Evolutionary conservation across 2,329 filamentous ascomycete species (phyloP).

Genomic region (Parastagonospora nodorum): DNA sequence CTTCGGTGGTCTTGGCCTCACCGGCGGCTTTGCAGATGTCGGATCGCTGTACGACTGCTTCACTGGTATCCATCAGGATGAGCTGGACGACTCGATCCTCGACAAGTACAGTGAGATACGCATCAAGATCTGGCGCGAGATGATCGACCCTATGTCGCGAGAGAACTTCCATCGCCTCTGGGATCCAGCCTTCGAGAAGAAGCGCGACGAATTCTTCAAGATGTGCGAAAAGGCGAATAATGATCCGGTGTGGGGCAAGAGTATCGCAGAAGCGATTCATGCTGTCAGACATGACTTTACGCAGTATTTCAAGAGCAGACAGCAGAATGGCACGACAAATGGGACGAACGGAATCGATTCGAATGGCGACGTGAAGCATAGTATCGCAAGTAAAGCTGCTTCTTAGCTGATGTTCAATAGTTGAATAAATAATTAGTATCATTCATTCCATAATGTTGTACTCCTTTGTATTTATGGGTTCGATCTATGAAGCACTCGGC

Average conservation of each 20-base stretch:
- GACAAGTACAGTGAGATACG: constrained; percentile 43
- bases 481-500: too few species aligned
- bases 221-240: constrained; percentile 36
- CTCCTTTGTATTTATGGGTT: too few species aligned
- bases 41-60: constrained; percentile 67
- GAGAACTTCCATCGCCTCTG: constrained; percentile 49
- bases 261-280: constrained; percentile 30
- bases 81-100: constrained; percentile 41
- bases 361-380: constrained; percentile 1
- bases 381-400: constrained; percentile 1
- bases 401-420: neutral
- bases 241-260: constrained; percentile 37
- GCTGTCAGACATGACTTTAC: constrained; percentile 42
- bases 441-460: too few species aligned
- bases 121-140: constrained; percentile 41
- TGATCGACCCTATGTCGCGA: constrained; percentile 45
- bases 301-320: constrained; percentile 42
- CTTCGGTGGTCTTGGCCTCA: constrained; percentile 66
- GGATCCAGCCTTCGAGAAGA: constrained; percentile 32
- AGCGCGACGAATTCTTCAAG: constrained; percentile 40
- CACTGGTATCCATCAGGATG: constrained; percentile 39
- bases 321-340: constrained; percentile 6
- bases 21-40: constrained; percentile 67
- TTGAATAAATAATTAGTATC: neutral
- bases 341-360: neutral